Percentiles rank a stretch among this genome's conserved stretches.
phyloP scores from a whole-genome alignment of 495 filamentous ascomycete species.

The Neurospora tetraspora region DNA sequence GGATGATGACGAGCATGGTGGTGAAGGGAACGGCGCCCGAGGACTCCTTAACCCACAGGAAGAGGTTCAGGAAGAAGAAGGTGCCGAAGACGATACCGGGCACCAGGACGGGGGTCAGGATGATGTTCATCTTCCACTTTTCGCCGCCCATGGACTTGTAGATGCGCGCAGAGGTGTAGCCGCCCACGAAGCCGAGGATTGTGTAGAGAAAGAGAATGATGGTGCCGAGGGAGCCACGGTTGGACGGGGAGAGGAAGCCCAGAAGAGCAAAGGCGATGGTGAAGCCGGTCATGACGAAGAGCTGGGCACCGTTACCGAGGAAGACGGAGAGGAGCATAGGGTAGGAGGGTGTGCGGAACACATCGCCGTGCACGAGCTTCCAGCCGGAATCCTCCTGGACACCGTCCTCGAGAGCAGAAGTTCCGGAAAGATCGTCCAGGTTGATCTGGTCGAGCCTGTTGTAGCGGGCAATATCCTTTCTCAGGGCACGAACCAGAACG shows the following conservation, averaged over 20 bases:
- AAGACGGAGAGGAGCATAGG: constrained; percentile 79
- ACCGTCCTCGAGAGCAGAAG: constrained; percentile 73
- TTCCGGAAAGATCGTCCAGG: constrained; percentile 72
- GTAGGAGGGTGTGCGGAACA: constrained; percentile 79
- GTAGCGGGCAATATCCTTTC: constrained; percentile 91
- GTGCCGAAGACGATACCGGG: constrained; percentile 76
- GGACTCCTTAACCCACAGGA: constrained; percentile 83
- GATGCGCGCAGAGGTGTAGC: constrained; percentile 76
- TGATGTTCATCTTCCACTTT: constrained; percentile 87
- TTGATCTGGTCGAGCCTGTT: constrained; percentile 83
- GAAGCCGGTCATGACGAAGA: constrained; percentile 94
- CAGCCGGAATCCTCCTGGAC: constrained; percentile 97
- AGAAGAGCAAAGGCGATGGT: constrained; percentile 91
- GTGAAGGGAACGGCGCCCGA: constrained; percentile 92
- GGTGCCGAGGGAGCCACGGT: constrained; percentile 84
- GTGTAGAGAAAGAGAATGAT: constrained; percentile 90
- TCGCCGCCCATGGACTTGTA: constrained; percentile 93
- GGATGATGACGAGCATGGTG: constrained; percentile 86
- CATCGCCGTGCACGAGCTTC: constrained; percentile 97
- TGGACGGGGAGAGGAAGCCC: constrained; percentile 89
- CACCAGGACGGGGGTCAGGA: constrained; percentile 74
- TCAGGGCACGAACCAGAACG: constrained; percentile 73
- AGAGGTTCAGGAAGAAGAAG: constrained; percentile 93
- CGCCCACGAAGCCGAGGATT: constrained; percentile 83
- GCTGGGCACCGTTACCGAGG: constrained; percentile 86